A percentile compares a stretch with the other conserved stretches of the same genome.
Conservation (phyloP, 2,329 filamentous ascomycete species). For the Cercospora sp. region DNA sequence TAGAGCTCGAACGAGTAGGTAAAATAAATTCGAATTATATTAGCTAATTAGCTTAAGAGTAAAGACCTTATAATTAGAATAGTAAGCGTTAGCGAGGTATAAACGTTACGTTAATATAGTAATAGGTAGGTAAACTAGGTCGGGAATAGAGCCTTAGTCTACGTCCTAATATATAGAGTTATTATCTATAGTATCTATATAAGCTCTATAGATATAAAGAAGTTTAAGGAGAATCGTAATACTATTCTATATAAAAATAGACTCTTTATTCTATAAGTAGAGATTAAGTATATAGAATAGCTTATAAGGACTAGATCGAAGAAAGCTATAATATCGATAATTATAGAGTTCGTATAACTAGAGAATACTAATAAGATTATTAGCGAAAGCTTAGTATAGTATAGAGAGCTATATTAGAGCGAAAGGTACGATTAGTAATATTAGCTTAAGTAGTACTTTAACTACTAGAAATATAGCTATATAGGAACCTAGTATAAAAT, state of each 20-base stretch:
- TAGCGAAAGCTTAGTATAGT: slow-evolving; percentile 5
- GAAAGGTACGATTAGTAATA: slow-evolving; percentile 8
- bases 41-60: slow-evolving; percentile 13
- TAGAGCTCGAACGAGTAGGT: slow-evolving; percentile 12
- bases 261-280: slow-evolving; percentile 2
- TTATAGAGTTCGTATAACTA: slow-evolving; percentile 5
- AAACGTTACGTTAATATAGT: slow-evolving; percentile 3
- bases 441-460: slow-evolving; percentile 10
- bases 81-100: background rate
- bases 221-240: slow-evolving; percentile 6
- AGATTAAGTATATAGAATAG: slow-evolving; percentile 14
- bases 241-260: slow-evolving; percentile 8
- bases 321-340: slow-evolving; percentile 11
- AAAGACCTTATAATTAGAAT: slow-evolving; percentile 9
- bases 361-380: slow-evolving; percentile 14
- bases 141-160: slow-evolving; percentile 2
- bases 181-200: slow-evolving; percentile 8
- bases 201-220: slow-evolving; percentile 10
- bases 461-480: slow-evolving; percentile 13
- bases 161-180: background rate
- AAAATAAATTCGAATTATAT: slow-evolving; percentile 5
- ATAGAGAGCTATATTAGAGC: slow-evolving; percentile 9
- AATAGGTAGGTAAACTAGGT: slow-evolving; percentile 2
- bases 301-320: slow-evolving; percentile 8
- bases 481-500: slow-evolving; percentile 15